Evolutionary conservation across 2,329 filamentous ascomycete genomes (phyloP), one percentile per base, ranked within the genome.

Genomic region (Fusarium lateritium): DNA sequence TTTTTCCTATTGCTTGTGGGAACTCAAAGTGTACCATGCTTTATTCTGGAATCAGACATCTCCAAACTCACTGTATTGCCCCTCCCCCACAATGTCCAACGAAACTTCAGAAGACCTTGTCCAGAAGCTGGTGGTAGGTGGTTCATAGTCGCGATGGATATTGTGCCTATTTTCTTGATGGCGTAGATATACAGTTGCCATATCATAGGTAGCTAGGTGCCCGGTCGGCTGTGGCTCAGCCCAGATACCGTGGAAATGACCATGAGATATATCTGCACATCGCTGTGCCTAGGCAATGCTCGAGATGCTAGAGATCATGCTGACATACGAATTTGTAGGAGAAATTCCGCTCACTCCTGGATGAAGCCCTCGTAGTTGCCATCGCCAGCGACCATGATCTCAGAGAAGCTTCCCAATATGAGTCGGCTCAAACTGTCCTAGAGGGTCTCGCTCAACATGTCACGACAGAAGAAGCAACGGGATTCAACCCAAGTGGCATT

Each of bases 401-500:
- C 19, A 76, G 79, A 4, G 78, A 88, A 22, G 72, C 84, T 1
- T 77, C 80, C 1, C 82, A 89, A 42, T 81, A 89, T 33, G 75
- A 84, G 4, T 80, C 83, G 11, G 88, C 90, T 4, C 85, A 86
- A 31, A 76, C 81, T n/a, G 84, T 86, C 1, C 83, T 98, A 2
- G 84, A 91, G n/a, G 78, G 80, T 2, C 80, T 98, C 15, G 91
- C 91, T 52, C 82, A 87, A 31, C 82, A 86, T 60, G 93, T 92
- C 1, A 77, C 82, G 0, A 79, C 81, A 2, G 91, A 96, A 76
- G 92, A 96, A 74, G 86, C 89, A 17, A 89, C 88, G 11, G 90
- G 89, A 0, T 97, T 97, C 75, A 93, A 96, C 70, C 88, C 92
- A 0, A 93, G 92, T 33, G 93, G 92, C 4, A 88, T 91, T 26